These are phyloP conservation scores for Austroboletus niveus DNA, from an alignment of 1,284 basidiomycete species.

Conservation along the genomic window DNA sequence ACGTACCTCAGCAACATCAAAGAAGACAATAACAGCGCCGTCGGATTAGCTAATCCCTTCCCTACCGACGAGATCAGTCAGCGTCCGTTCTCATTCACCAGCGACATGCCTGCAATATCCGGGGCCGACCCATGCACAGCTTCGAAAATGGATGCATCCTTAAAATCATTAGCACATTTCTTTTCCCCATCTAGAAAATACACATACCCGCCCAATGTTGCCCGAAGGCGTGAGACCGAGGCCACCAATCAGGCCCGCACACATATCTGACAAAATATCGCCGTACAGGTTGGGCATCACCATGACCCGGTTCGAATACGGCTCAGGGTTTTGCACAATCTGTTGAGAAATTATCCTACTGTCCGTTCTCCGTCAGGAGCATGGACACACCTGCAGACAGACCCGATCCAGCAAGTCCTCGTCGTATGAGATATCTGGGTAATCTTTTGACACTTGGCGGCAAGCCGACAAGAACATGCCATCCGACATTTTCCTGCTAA, in stretches of 20 bases:
- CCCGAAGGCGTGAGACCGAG: conserved; percentile 97
- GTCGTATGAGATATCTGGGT: conserved; percentile 92
- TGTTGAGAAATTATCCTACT: conserved; percentile 28
- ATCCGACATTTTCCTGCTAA: conserved; percentile 93
- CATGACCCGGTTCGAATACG: conserved; percentile 97
- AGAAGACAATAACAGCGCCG: conserved; percentile 90
- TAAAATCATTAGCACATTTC: conserved; percentile 16
- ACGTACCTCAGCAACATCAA: conserved; percentile 94
- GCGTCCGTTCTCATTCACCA: not conserved
- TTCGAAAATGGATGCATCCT: conserved; percentile 99
- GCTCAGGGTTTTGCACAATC: conserved; percentile 91
- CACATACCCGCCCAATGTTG: conserved; percentile 89
- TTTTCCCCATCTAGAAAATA: conserved; percentile 10
- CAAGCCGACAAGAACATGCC: conserved; percentile 99
- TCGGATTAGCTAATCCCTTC: conserved; percentile 97
- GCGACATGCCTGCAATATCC: conserved; percentile 70
- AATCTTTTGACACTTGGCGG: conserved; percentile 95
- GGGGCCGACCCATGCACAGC: conserved; percentile 97
- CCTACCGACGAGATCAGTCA: conserved; percentile 49
- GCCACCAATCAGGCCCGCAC: conserved; percentile 97
- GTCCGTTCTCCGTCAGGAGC: not conserved
- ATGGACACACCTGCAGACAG: conserved; percentile 75
- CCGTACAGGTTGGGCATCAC: conserved; percentile 99
- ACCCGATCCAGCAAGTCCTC: conserved; percentile 98
- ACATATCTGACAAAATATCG: conserved; percentile 99